Evolutionary conservation across 73 alveolate species (phyloP).

Genomic region (Tetrahymena malaccensis): DNA sequence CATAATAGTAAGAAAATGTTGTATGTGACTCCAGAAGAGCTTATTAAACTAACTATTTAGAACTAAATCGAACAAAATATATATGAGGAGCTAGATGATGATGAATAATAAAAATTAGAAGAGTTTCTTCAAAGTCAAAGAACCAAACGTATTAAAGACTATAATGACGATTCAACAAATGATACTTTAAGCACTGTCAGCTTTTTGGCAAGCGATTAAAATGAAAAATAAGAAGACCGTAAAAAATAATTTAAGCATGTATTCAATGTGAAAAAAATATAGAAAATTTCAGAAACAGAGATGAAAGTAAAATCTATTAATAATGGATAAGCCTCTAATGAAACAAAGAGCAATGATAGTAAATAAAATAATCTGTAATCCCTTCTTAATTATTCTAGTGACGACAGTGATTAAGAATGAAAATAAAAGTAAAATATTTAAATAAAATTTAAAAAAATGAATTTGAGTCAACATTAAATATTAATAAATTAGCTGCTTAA

Average conservation of each 20-base stretch:
- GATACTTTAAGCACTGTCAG: background rate
- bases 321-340: background rate
- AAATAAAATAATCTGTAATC: background rate
- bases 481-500: too few relatives aligned
- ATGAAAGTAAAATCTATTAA: background rate
- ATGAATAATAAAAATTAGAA: background rate
- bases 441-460: too few relatives aligned
- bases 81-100: background rate
- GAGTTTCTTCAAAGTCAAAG: background rate
- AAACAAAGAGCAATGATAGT: background rate
- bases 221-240: background rate
- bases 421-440: too few relatives aligned
- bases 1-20: slow-evolving; percentile 80
- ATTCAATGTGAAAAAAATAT: background rate
- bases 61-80: background rate
- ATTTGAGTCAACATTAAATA: too few relatives aligned
- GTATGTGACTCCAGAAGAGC: slow-evolving; percentile 69
- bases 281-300: background rate
- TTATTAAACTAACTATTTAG: background rate
- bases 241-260: background rate
- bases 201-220: background rate
- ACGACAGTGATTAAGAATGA: background rate
- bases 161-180: background rate
- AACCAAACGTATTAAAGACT: background rate
- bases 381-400: background rate